A percentile compares a stretch with the other conserved stretches of the same genome.
Evolutionary conservation across 2,329 filamentous ascomycete species (phyloP).

Genomic region (Trichophyton equinum): DNA sequence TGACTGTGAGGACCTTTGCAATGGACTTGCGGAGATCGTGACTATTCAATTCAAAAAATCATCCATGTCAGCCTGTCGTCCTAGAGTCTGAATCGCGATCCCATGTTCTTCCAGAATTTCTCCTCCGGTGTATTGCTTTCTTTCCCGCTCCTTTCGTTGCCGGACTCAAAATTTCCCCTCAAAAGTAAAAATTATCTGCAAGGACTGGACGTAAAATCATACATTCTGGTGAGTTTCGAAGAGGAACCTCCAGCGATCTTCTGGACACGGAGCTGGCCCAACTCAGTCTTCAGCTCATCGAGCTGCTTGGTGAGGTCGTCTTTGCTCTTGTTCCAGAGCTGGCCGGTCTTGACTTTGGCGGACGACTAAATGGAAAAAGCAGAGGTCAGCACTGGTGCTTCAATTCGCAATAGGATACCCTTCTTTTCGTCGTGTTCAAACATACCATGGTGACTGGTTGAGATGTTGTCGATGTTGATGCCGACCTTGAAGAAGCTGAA

Average conservation of each 20-base stretch:
- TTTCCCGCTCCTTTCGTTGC: neutral
- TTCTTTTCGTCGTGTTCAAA: slow-evolving; percentile 18
- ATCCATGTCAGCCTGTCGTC: slow-evolving; percentile 1
- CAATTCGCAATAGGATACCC: neutral
- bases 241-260: slow-evolving; percentile 89
- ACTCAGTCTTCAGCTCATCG: slow-evolving; percentile 88
- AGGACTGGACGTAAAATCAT: slow-evolving; percentile 30
- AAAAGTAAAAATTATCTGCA: neutral
- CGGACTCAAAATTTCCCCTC: neutral
- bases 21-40: slow-evolving; percentile 99
- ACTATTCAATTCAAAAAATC: slow-evolving; percentile 39
- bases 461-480: slow-evolving; percentile 30
- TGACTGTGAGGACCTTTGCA: slow-evolving; percentile 95
- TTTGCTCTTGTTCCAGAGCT: slow-evolving; percentile 99
- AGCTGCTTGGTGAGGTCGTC: slow-evolving; percentile 94
- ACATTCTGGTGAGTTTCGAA: slow-evolving; percentile 97
- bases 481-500: slow-evolving; percentile 4
- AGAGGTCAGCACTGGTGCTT: neutral
- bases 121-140: neutral
- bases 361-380: slow-evolving; percentile 39
- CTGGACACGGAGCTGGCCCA: slow-evolving; percentile 92
- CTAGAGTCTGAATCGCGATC: slow-evolving; percentile 17
- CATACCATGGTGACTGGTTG: slow-evolving; percentile 34
- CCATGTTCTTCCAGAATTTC: neutral
- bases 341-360: slow-evolving; percentile 79